Base-by-base conservation (phyloP, 352 stramenopile genomes). In the Globisporangium paddicum region DNA sequence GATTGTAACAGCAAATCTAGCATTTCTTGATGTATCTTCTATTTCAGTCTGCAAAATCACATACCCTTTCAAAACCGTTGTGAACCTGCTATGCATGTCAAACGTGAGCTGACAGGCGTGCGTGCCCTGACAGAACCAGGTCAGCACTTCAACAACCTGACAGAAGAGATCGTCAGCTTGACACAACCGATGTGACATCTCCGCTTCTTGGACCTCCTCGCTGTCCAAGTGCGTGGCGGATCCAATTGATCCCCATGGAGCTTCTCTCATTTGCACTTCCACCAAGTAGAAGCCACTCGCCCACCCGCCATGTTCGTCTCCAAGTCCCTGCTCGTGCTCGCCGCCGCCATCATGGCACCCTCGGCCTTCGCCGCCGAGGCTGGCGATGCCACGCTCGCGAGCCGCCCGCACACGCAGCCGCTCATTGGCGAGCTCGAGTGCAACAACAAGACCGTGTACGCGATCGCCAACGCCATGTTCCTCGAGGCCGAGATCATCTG, bases 401-500 rank as follows among this genome's bases (percentile, higher is more conserved):
- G 14, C 23, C 14, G 28, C 26, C 26, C 18, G 14, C 23, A 18
- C 14, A 37, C 14, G 45, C 48, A 72, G 55, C 61, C 44, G 30
- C 26, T 75, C 61, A 50, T 69, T 21, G 68, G 68, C 13, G 68
- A 75, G 57, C 38, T 59, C 26, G 21, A 45, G n/a, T 58, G 65
- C 41, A 70, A 66, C 30, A 46, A 42, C 4, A 25, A 61, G 32
- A 66, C 60, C 32, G 68, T 37, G 26, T 51, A 57, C 44, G 10
- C 48, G 18, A 64, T 63, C 56, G 68, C 68, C 4, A 58, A 75
- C 53, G 9, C 9, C 10, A 69, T 66, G 34, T 57, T 75, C 51
- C 49, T 54, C 28, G 68, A 75, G 35, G 68, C 68, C 23, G 58
- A 66, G 46, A 23, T 16, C 19, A 75, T 75, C 53, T 75, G 68